Evolutionary conservation across 2,329 filamentous ascomycete species (phyloP), one percentile per base, ranked within the genome.

Genomic region (Ascochyta pisi): DNA sequence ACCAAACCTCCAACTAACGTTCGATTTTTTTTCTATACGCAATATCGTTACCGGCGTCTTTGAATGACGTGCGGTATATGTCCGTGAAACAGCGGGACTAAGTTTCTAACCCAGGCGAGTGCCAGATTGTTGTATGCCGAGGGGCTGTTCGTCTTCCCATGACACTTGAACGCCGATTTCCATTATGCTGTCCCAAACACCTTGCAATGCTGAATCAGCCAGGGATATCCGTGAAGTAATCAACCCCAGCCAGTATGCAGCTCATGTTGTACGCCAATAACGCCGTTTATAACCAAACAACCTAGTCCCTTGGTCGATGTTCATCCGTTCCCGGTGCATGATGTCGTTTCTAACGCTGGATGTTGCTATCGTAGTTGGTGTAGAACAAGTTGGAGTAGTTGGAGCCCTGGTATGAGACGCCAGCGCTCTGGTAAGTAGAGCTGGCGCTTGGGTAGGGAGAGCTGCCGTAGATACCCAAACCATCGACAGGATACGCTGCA

Each of bases 351-450:
- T 51, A 56, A 23, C 47, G 53, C 33, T 48, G 47, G 4, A 51
- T 31, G 31, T 51, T 56, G 43, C 26, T 35, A n/a, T 56, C 53
- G 35, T 56, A 56, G 31, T 16, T 24, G 39, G 19, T 26, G 23
- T 41, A 51, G 43, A 47, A 56, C 15, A 50, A 7, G 38, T 22
- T 43, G 19, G 23, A 27, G 42, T 51, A 51, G 19, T n/a, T n/a
- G 26, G 42, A 16, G 13, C 42, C 33, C 10, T 38, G 33, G 27
- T 51, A 56, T 24, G 37, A 33, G 33, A 42, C 13, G 23, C 33
- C 16, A 13, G 38, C 2, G 24, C 53, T 33, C 10, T 41, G 53
- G 33, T 56, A 48, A 4, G 43, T 22, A 15, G 50, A 31, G 22
- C 31, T 37, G 22, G 47, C 43, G 42, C 42, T 48, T 27, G 47